phyloP scores from a whole-genome alignment of 805 yeast species.

The Hagleromyces aurorensis region DNA sequence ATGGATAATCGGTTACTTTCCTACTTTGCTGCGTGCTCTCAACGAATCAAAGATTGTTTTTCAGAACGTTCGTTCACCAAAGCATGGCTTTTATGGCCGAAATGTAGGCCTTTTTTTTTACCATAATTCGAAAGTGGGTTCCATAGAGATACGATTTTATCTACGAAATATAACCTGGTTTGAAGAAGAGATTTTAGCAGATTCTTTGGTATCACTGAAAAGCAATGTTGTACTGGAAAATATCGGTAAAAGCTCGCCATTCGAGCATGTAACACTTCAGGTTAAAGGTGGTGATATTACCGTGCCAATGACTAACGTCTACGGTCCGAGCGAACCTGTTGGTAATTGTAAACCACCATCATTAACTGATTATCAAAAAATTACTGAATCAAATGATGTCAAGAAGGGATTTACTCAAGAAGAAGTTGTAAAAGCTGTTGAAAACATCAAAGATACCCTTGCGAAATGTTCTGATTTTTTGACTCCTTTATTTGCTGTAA shows the following conservation, averaged over 20 bases:
- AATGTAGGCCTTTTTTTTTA: no score
- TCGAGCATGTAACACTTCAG: constrained; percentile 12
- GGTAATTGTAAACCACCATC: not conserved
- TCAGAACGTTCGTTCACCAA: no score
- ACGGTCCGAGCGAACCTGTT: not conserved
- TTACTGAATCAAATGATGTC: no score
- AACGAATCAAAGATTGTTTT: no score
- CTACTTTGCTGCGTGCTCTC: no score
- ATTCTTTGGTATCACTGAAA: constrained; percentile 5
- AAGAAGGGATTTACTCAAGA: constrained; percentile 1
- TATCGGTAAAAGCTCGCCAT: constrained; percentile 3
- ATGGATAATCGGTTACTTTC: no score
- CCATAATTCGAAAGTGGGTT: no score
- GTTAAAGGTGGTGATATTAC: constrained; percentile 17
- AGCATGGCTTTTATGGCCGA: no score
- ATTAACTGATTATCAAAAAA: not conserved
- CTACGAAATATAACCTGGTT: no score
- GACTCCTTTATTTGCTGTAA: constrained; percentile 13
- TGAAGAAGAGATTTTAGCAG: constrained; percentile 6
- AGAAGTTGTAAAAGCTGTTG: constrained; percentile 5
- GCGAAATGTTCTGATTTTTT: no score
- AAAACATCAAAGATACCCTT: constrained; percentile 3
- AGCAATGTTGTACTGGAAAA: constrained; percentile 3
- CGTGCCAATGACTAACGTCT: constrained; percentile 17
- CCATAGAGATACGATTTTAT: no score